Base-by-base conservation (phyloP, 2,329 filamentous ascomycete species). In the Cytospora chrysosperma region DNA sequence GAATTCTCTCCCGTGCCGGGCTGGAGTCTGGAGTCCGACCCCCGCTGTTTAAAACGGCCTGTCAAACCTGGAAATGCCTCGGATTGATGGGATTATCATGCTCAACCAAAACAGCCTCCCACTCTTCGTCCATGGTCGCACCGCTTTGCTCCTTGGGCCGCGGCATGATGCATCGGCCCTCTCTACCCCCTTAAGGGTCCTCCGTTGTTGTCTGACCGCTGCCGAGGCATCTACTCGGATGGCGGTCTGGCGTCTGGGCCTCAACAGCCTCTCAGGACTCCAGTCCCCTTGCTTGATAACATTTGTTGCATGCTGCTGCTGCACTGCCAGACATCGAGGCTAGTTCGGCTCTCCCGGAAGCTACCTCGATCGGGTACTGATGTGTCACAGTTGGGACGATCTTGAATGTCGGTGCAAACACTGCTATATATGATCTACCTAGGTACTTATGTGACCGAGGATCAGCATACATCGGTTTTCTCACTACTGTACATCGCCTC, bases 1-100 rank as follows among this genome's bases (percentile, higher is more conserved):
- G 59, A 61, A 61, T 61, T 8, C 59, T 43, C 27, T 49, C 59
- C 59, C 37, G 59, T 21, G 59, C 51, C 51, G 26, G 58, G 51
- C 37, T 61, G 58, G 58, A 37, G 51, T 52, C 37, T 49, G 50
- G 51, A 24, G 51, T 28, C 51, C 58, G 50, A 27, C n/a, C 37
- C 58, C 43, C 43, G 43, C 43, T 47, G n/a, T 49, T 52, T 49
- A 55, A 26, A 28, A 32, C 51, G 59, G 51, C 4, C 27, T 34
- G 59, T 61, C 49, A 49, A 24, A 49, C 26, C 51, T 27, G 49
- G 59, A 55, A 61, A 49, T 61, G 51, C 6, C 43, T 21, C 43
- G 43, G 43, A 47, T 47, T 47, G 43, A 47, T 24, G 21, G n/a
- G 43, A 24, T 12, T 47, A 24, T 47, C n/a, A 10, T 24, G 43